These are phyloP conservation scores for Chlorella sp. DNA, from an alignment of 139 green algal species.

Conservation along the genomic window DNA sequence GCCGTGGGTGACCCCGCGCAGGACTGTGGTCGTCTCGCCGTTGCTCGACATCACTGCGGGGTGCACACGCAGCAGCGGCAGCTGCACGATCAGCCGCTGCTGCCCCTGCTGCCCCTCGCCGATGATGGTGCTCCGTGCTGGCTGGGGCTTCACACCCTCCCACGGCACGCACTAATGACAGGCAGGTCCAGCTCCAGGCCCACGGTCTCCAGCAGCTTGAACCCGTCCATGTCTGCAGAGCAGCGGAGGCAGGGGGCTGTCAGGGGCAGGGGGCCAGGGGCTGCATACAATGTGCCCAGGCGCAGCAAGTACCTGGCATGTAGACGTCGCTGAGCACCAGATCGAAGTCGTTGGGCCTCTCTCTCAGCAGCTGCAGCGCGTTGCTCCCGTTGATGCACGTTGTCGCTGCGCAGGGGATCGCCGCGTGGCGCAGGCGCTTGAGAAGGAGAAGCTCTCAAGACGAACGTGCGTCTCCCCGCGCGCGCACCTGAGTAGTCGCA, in stretches of 20 bases:
- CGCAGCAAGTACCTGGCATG: conserved; percentile 75
- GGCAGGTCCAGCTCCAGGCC: conserved; percentile 90
- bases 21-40: conserved; percentile 81
- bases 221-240: conserved; percentile 91
- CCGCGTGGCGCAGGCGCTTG: too few species aligned
- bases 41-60: conserved; percentile 94
- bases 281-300: neutral
- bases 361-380: conserved; percentile 56
- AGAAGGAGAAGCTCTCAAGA: too few species aligned
- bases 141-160: too few species aligned
- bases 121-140: too few species aligned
- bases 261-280: too few species aligned
- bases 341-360: conserved; percentile 69
- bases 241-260: too few species aligned
- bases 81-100: too few species aligned
- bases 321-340: conserved; percentile 95
- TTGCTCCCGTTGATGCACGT: conserved; percentile 45
- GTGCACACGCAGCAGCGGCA: too few species aligned
- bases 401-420: conserved; percentile 20
- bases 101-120: too few species aligned
- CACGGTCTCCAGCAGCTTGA: conserved; percentile 88
- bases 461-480: too few species aligned
- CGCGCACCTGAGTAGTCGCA: conserved; percentile 81
- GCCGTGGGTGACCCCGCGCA: conserved; percentile 90
- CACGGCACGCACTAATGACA: conserved; percentile 92